These are phyloP conservation scores for Nicotiana undulata DNA, from an alignment of 257 asterid genomes.

Conservation along the genomic window DNA sequence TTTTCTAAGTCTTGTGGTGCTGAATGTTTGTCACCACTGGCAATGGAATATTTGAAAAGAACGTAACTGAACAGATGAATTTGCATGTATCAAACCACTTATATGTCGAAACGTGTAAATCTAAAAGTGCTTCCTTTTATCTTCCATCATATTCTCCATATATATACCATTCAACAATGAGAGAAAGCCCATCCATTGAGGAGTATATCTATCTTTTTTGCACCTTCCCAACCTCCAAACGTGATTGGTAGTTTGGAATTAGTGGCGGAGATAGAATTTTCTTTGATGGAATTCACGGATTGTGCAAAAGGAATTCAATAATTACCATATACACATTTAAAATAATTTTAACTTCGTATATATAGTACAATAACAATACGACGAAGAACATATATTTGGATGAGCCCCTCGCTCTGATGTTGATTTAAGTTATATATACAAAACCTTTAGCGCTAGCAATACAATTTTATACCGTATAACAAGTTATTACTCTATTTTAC, in stretches of 20 bases:
- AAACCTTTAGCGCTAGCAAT: no score
- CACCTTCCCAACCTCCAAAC: not conserved
- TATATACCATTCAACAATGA: not conserved
- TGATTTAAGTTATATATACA: no score
- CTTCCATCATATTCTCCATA: not conserved
- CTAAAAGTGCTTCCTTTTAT: not conserved
- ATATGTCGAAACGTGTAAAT: not conserved
- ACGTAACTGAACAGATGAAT: not conserved
- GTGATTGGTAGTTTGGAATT: not conserved
- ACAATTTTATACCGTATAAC: no score
- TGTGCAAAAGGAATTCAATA: no score
- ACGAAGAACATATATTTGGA: no score
- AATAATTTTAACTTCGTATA: no score
- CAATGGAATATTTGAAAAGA: not conserved
- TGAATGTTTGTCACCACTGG: not conserved
- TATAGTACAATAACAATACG: no score
- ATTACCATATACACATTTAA: no score
- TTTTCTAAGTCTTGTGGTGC: not conserved
- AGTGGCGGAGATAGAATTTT: no score
- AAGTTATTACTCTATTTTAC: no score
- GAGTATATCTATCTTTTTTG: not conserved
- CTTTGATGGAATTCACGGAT: no score
- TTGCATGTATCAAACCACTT: not conserved
- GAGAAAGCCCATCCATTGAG: not conserved
- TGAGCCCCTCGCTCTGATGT: no score